Evolutionary conservation across 2,329 filamentous ascomycete species (phyloP).

Genomic region (Microsporum audouinii): DNA sequence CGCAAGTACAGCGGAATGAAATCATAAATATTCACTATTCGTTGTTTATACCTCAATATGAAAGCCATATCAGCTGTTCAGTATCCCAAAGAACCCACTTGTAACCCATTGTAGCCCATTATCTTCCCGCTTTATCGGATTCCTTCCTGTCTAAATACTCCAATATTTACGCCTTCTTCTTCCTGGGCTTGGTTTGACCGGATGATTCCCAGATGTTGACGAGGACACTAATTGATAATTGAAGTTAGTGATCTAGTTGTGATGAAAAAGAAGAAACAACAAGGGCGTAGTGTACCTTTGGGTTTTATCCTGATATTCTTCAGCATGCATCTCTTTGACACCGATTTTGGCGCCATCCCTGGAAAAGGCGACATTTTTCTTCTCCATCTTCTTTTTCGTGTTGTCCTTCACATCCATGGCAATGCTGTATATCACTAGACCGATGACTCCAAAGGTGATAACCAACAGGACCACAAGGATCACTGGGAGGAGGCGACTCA

Average conservation of each 20-base stretch:
- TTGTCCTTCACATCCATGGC: conserved; percentile 47
- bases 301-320: conserved; percentile 49
- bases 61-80: background rate
- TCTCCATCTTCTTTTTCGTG: conserved; percentile 51
- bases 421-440: conserved; percentile 48
- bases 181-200: background rate
- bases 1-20: background rate
- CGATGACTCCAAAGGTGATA: conserved; percentile 40
- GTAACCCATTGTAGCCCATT: background rate
- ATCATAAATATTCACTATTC: background rate
- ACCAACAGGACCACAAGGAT: conserved; percentile 46
- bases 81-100: background rate
- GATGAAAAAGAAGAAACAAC: background rate
- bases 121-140: background rate
- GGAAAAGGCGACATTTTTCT: conserved; percentile 49
- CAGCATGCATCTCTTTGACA: conserved; percentile 46
- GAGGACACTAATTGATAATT: conserved; percentile 27
- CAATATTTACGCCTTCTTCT: background rate
- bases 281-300: conserved; percentile 36
- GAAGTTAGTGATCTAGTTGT: background rate
- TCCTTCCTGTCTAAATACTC: background rate
- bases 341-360: conserved; percentile 52
- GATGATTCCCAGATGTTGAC: conserved; percentile 38
- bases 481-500: conserved; percentile 40
- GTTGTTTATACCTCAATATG: background rate